Base-by-base conservation (phyloP, 441 rosid species). In the Bruguiera hainesii region DNA sequence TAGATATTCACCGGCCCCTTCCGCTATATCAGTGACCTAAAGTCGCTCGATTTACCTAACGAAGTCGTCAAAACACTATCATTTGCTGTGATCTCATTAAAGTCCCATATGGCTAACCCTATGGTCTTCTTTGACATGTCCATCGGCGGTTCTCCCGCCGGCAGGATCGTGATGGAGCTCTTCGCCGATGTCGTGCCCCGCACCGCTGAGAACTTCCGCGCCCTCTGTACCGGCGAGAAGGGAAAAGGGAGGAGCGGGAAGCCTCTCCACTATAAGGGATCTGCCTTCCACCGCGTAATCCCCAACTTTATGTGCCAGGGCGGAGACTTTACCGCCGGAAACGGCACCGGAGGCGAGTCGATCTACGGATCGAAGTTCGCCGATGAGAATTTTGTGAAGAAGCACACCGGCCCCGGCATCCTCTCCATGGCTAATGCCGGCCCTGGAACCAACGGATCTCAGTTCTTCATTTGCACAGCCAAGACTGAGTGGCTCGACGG, bases 151-250 rank as follows among this genome's bases (percentile, higher is more conserved):
- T 21, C 71, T 30, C 79, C 87, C 0, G 84, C 76, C 9, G 88
- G 88, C 18, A 66, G 86, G 55, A 78, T 88, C 70, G 85, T 84
- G 70, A 88, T 88, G 87, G 89, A 88, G 80, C 72, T 86, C 33
- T 86, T 33, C 61, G 84, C 87, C 7, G 94, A 88, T 7, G 63
- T 48, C 65, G 78, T 80, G 0, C 94, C 96, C 0, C 71, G 64
- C 30, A 90, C 97, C 3, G 97, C 92, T 0, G 94, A 90, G 80
- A 90, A 93, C 76, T 93, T 93, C 87, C 85, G 92, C 1, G 86
- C 88, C 1, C 94, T 93, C 25, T 90, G 96, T 81, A 93, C 91
- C 0, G 89, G 93, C 8, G 96, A 93, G 84, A 93, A 87, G 33
- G 97, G 94, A 6, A 39, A 35, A 0, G 89, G 94, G 0, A 67